Evolutionary conservation across 495 filamentous ascomycete genomes (phyloP), one percentile per base, ranked within the genome.

Genomic region (Filosporella fistucella): DNA sequence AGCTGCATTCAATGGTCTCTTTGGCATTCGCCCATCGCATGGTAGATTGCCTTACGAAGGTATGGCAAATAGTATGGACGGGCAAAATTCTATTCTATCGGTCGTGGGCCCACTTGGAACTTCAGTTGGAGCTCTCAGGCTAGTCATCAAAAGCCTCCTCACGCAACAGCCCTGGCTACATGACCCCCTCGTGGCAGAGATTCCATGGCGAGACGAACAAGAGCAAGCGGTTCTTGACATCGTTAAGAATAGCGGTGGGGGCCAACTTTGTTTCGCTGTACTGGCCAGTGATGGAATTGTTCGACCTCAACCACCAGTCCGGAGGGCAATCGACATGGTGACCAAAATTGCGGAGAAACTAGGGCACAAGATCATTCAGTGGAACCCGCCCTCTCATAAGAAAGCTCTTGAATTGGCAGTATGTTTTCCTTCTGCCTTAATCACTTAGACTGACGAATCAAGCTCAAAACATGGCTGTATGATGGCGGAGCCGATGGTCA

Each of bases 151-250:
- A 56, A 56, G 68, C 0, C 53, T 86, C 5, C 58, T 87, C 16
- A 63, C 54, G 14, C 69, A 73, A 42, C 46, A 79, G 46, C 83
- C 83, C 10, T 87, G 83, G 83, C 63, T 77, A 7, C 68, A 77
- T 55, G 83, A 87, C 63, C 83, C 83, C 0, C 61, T 81, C 14
- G 76, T 74, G 1, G 49, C 73, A 33, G 75, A 83, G 46, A 48
- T 87, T 4, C 83, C 83, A 6, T 87, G 82, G 83, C 68, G 82
- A 9, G 42, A 55, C 36, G 64, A 74, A 25, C 65, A 74, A 36
- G 71, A 72, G 30, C 53, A 76, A 14, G 52, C 68, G 37, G 69
- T 76, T 3, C 62, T 64, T 12, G 64, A 70, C 24, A 68, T 56
- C 28, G 47, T 62, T 18, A 58, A 66, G 8, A 52, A 42, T 2